Base-by-base conservation (phyloP, 2,329 filamentous ascomycete species). In the Microcyclosporella mali region DNA sequence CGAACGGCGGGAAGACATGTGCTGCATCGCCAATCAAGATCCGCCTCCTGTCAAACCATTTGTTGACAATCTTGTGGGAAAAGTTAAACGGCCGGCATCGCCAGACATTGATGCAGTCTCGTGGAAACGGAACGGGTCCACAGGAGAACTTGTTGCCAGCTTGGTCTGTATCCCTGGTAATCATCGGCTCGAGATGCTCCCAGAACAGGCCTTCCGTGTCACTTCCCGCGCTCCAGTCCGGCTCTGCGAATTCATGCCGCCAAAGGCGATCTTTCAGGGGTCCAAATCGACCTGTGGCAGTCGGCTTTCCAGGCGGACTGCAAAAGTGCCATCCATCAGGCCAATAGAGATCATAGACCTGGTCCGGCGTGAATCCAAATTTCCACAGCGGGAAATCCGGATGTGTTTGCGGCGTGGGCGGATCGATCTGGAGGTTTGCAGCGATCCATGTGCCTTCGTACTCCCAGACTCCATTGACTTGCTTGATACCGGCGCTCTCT, bases 1-100 rank as follows among this genome's bases (percentile, higher is more conserved):
- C 67, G 43, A 70, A 74, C 2, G 72, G 72, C 4, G 72, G 73
- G 44, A 75, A 74, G 19, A 42, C 73, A 52, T 75, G 72, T 2
- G 72, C 72, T 4, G 72, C 64, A 47, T 75, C 72, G 12, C 73
- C 72, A 32, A 66, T 68, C 1, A 76, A 56, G 18, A 73, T 61
- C 0, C 66, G 66, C 4, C 66, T 58, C 7, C 59, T 61, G 10
- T 62, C 50, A 15, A 64, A 63, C 73, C 73, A 76, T 28, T 58
- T 63, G 44, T 75, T 73, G 44, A 69, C 70, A 32, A 67, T 67
- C 41, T 68, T 63, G 15, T 68, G 67, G 0, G 42, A 33, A 49
- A 74, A 75, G 0, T 50, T 56, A 47, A 72, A 73, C 0, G 71
- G 71, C 10, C 70, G 53, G 12, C 66, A 74, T 3, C 72, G 65